These are phyloP conservation scores for grape (Vitis vinifera) DNA, from an alignment of 164 flowering plant genomes.

Conservation along the genomic window ASM3070453v1 NC_081822.1:5339501-5340000, in stretches of 20 bases:
- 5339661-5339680: slow-evolving; percentile 77
- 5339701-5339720: slow-evolving; percentile 58
- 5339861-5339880: slow-evolving; percentile 51
- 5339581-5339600: slow-evolving; percentile 86
- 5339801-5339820: slow-evolving; percentile 48
- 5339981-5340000: slow-evolving; percentile 70
- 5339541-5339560: slow-evolving; percentile 64
- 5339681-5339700: slow-evolving; percentile 63
- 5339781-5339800: slow-evolving; percentile 86
- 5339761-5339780: slow-evolving; percentile 69
- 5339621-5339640: slow-evolving; percentile 65
- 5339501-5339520: slow-evolving; percentile 69
- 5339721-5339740: slow-evolving; percentile 59
- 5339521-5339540: slow-evolving; percentile 84
- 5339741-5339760: slow-evolving; percentile 39
- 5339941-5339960: not conserved
- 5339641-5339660: slow-evolving; percentile 91
- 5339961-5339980: not conserved
- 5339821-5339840: slow-evolving; percentile 46
- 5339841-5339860: slow-evolving; percentile 65
- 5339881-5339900: slow-evolving; percentile 81
- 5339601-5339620: slow-evolving; percentile 58
- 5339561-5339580: slow-evolving; percentile 68
- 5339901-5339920: slow-evolving; percentile 19
- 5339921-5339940: not conserved